Conservation (phyloP, 768 basidiomycete species). For the Agrocybe chaxingu region DNA sequence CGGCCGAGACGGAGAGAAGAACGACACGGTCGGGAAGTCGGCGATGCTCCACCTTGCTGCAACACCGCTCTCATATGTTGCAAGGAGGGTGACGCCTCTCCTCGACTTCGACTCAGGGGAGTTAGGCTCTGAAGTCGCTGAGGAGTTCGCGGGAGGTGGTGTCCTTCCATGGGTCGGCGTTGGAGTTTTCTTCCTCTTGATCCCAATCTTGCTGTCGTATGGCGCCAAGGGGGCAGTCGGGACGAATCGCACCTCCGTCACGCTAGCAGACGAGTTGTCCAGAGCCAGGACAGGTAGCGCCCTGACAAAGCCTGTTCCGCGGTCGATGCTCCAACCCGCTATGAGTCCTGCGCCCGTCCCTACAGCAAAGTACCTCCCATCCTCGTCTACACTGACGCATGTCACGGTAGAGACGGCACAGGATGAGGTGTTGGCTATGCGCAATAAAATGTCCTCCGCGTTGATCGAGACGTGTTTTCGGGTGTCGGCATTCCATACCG, state of each 20-base stretch:
- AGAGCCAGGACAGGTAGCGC: conserved; percentile 34
- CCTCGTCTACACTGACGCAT: conserved; percentile 58
- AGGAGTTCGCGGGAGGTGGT: conserved; percentile 8
- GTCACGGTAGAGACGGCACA: conserved; percentile 50
- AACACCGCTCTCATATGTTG: conserved; percentile 57
- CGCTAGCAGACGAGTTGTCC: conserved; percentile 41
- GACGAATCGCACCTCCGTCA: conserved; percentile 54
- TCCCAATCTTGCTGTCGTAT: conserved; percentile 5
- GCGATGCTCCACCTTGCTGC: conserved; percentile 53
- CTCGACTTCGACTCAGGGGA: conserved; percentile 22
- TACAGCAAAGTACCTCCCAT: conserved; percentile 62
- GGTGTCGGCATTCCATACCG: conserved; percentile 57
- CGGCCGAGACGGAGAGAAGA: conserved; percentile 41
- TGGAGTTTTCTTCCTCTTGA: background rate
- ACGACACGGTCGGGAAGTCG: conserved; percentile 25
- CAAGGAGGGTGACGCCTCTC: conserved; percentile 34
- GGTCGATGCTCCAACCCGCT: conserved; percentile 56
- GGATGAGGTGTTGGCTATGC: conserved; percentile 47
- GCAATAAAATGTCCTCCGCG: conserved; percentile 47
- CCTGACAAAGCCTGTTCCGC: conserved; percentile 22
- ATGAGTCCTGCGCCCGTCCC: conserved; percentile 70
- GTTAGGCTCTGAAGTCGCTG: conserved; percentile 23
- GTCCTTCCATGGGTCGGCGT: conserved; percentile 9
- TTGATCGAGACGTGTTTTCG: conserved; percentile 45
- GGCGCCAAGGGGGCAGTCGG: conserved; percentile 10